Conservation (phyloP, 1,139 yeast genomes). For the Candida gigantensis region DNA sequence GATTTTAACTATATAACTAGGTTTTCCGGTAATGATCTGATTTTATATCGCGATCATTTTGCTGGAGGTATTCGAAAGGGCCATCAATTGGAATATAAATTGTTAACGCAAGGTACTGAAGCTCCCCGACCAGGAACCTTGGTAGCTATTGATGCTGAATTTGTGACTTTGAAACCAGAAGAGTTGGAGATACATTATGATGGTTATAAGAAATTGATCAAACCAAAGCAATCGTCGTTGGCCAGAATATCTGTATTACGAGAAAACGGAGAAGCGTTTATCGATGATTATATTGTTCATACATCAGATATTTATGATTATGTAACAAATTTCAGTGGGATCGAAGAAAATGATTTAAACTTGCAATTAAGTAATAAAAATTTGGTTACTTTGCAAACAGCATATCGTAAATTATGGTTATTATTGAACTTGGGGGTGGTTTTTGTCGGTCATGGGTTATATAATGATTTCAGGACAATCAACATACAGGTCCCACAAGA, state of each 20-base stretch:
- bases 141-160: constrained; percentile 96
- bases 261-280: constrained; percentile 82
- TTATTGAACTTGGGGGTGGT: constrained; percentile 84
- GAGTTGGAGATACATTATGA: constrained; percentile 70
- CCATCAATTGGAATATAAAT: constrained; percentile 60
- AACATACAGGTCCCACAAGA: constrained; percentile 81
- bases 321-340: constrained; percentile 88
- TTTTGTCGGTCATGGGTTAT: constrained; percentile 93
- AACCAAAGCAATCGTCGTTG: constrained; percentile 74
- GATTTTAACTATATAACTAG: constrained; percentile 26
- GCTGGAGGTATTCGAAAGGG: constrained; percentile 68
- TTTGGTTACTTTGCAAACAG: constrained; percentile 78
- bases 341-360: constrained; percentile 87
- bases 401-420: constrained; percentile 87
- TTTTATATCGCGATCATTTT: constrained; percentile 75
- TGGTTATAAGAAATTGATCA: constrained; percentile 67
- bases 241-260: constrained; percentile 89
- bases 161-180: constrained; percentile 81
- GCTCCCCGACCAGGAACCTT: constrained; percentile 75
- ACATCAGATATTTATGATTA: constrained; percentile 76
- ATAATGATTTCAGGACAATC: constrained; percentile 89
- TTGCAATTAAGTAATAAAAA: constrained; percentile 65
- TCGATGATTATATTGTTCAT: constrained; percentile 89
- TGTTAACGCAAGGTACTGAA: constrained; percentile 63
- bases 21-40: constrained; percentile 54